Evolutionary conservation across 1,284 basidiomycete genomes (phyloP).

Genomic region (Entoloma clypeatum): DNA sequence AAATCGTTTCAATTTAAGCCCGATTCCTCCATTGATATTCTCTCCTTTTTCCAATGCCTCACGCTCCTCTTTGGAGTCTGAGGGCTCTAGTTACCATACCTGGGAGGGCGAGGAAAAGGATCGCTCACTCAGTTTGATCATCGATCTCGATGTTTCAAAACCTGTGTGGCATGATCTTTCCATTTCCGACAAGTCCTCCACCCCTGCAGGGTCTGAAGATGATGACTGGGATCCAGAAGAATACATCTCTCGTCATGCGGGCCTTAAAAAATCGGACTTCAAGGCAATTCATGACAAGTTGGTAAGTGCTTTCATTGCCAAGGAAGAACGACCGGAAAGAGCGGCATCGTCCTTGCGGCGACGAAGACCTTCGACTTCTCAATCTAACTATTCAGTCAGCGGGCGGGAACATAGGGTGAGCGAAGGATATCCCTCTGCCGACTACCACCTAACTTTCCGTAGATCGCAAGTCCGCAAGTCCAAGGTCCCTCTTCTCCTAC

Average conservation of each 20-base stretch:
- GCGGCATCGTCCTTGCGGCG: conserved; percentile 59
- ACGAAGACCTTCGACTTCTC: conserved; percentile 74
- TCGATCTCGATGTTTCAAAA: conserved; percentile 41
- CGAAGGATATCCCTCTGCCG: conserved; percentile 13
- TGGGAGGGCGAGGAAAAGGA: conserved; percentile 62
- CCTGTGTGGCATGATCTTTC: conserved; percentile 61
- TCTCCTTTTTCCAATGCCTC: conserved; percentile 70
- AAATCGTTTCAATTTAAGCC: conserved; percentile 48
- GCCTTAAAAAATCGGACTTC: conserved; percentile 67
- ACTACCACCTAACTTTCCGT: conserved; percentile 13
- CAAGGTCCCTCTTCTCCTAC: conserved; percentile 33
- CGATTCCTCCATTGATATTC: conserved; percentile 55
- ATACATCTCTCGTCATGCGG: conserved; percentile 56
- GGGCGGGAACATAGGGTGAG: conserved; percentile 51
- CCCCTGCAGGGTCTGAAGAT: conserved; percentile 47
- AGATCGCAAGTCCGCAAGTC: conserved; percentile 57
- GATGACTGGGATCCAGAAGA: conserved; percentile 61
- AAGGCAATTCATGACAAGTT: conserved; percentile 68
- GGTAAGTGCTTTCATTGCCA: conserved; percentile 53
- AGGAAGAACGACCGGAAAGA: conserved; percentile 55
- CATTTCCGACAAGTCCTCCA: conserved; percentile 40
- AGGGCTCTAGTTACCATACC: conserved; percentile 80
- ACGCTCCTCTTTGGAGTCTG: conserved; percentile 70
- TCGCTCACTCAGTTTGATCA: conserved; percentile 49
- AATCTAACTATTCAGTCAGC: conserved; percentile 64